A percentile compares a stretch with the other conserved stretches of the same genome.
Conservation (phyloP, 2,329 filamentous ascomycete species). For the Aspergillus felis region DNA sequence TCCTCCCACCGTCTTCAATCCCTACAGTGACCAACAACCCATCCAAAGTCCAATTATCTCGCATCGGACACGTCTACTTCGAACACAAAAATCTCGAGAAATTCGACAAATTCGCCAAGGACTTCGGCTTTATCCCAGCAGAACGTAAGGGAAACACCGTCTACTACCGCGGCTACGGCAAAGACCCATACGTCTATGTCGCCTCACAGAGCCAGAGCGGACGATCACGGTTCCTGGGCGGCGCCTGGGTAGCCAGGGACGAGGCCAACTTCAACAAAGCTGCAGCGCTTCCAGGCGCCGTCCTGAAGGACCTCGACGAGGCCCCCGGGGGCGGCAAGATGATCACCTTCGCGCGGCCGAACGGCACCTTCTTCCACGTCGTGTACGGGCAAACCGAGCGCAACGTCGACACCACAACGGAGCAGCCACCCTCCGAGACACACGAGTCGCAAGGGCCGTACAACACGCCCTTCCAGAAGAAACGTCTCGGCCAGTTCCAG, state of each 20-base stretch:
- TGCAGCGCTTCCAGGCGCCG: constrained; percentile 48
- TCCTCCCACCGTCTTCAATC: constrained; percentile 3
- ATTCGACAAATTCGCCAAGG: constrained; percentile 23
- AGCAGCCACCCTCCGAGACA: constrained; percentile 23
- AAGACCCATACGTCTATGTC: constrained; percentile 58
- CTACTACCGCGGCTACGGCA: constrained; percentile 60
- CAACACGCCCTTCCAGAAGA: constrained; percentile 17
- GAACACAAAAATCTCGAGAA: constrained; percentile 26
- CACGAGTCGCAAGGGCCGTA: constrained; percentile 13
- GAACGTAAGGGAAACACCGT: constrained; percentile 39
- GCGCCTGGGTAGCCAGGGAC: constrained; percentile 55
- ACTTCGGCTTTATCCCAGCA: constrained; percentile 30
- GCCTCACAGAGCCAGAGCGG: constrained; percentile 49
- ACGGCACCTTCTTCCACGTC: constrained; percentile 56
- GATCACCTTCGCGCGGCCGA: constrained; percentile 39
- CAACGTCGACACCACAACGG: constrained; percentile 17
- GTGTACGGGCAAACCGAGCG: constrained; percentile 51
- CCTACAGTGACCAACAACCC: constrained; percentile 17
- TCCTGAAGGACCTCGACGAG: constrained; percentile 45
- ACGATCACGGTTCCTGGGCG: constrained; percentile 53
- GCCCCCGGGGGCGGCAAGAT: constrained; percentile 18
- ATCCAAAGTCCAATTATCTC: constrained; percentile 23
- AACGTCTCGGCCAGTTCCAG: constrained; percentile 26
- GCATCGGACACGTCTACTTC: constrained; percentile 28
- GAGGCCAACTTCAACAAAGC: constrained; percentile 54